Evolutionary conservation across 78 protist species (phyloP).

Genomic region (Dictyostelium intermedium): DNA sequence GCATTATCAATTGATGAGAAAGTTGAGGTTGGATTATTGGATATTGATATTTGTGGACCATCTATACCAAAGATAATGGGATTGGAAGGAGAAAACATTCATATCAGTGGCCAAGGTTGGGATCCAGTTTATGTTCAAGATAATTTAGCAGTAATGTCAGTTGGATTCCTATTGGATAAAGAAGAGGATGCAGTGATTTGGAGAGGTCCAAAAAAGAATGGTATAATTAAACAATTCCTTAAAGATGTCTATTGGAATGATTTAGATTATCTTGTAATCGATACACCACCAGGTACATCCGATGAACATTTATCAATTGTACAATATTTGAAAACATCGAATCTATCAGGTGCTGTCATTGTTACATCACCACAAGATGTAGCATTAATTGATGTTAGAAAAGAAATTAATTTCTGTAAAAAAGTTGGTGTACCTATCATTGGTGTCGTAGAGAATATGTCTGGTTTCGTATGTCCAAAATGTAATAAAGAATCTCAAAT

Average conservation of each 20-base stretch:
- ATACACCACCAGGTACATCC: constrained; percentile 99
- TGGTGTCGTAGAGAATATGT: constrained; percentile 99
- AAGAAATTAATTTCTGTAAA: constrained; percentile 97
- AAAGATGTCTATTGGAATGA: constrained; percentile 98
- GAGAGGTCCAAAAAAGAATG: constrained; percentile 99
- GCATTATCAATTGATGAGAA: constrained; percentile 72
- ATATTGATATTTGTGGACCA: constrained; percentile 99
- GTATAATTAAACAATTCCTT: constrained; percentile 97
- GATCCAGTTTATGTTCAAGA: constrained; percentile 93
- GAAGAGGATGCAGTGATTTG: constrained; percentile 98
- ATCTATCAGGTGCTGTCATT: constrained; percentile 94
- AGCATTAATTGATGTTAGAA: constrained; percentile 94
- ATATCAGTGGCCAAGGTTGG: constrained; percentile 94
- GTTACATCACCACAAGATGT: constrained; percentile 99
- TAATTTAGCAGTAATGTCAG: constrained; percentile 95
- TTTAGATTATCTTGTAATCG: constrained; percentile 96
- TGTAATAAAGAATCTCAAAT: constrained; percentile 88
- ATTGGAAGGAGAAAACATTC: constrained; percentile 86
- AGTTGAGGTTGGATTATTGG: constrained; percentile 96
- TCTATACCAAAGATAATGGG: constrained; percentile 95
- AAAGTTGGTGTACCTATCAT: constrained; percentile 89
- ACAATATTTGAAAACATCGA: constrained; percentile 74
- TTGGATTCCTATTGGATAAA: constrained; percentile 94
- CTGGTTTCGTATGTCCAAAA: constrained; percentile 98
- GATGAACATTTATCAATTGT: constrained; percentile 99